These are phyloP conservation scores for Alternaria triticina DNA, from an alignment of 2,329 filamentous ascomycete species.

Conservation along the genomic window DNA sequence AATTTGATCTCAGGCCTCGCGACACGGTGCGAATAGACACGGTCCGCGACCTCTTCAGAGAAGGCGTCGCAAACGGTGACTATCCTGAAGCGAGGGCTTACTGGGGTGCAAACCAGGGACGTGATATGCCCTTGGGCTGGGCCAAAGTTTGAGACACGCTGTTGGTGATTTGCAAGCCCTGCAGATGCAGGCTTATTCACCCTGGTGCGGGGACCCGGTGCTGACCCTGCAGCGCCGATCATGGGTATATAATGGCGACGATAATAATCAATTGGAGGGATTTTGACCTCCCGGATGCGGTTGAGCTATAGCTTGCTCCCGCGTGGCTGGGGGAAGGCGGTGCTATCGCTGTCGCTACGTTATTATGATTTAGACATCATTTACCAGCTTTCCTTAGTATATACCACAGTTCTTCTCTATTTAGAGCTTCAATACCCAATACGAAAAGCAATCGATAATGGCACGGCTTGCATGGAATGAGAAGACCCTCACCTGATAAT, in stretches of 20 bases:
- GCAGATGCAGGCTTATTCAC: slow-evolving; percentile 8
- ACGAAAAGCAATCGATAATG: not conserved
- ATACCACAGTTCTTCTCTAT: not conserved
- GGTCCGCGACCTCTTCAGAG: slow-evolving; percentile 44
- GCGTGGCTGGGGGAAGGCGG: slow-evolving; percentile 10
- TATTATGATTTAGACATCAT: not conserved
- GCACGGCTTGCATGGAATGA: not conserved
- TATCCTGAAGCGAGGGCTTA: slow-evolving; percentile 47
- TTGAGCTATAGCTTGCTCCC: not conserved
- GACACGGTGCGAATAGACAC: slow-evolving; percentile 37
- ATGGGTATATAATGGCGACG: not conserved
- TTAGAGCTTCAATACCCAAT: not conserved
- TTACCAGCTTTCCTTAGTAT: not conserved
- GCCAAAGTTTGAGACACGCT: slow-evolving; percentile 37
- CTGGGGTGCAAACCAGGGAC: slow-evolving; percentile 48
- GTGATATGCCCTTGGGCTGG: slow-evolving; percentile 42
- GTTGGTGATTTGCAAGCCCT: slow-evolving; percentile 4
- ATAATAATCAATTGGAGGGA: not conserved
- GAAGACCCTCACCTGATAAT: not conserved
- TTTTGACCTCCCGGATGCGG: not conserved
- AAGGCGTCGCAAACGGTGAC: slow-evolving; percentile 48
- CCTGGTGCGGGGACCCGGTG: slow-evolving; percentile 21
- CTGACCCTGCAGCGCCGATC: not conserved
- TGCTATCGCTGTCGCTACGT: not conserved
- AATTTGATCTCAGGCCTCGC: slow-evolving; percentile 50